Evolutionary conservation across 1,284 basidiomycete species (phyloP).

Genomic region (Trichosporon ovoides): DNA sequence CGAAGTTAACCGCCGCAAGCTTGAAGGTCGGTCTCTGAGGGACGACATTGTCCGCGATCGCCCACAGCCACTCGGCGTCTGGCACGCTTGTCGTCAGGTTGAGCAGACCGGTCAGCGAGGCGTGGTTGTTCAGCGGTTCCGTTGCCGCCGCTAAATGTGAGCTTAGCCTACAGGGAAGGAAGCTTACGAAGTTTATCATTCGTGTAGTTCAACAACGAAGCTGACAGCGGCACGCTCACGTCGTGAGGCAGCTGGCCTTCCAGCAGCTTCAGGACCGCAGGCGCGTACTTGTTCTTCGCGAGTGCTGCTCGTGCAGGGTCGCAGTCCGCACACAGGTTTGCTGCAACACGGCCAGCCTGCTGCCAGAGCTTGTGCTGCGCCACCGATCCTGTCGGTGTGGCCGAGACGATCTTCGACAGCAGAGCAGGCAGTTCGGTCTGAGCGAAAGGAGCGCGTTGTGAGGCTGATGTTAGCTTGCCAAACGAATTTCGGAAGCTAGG

Average conservation of each 20-base stretch:
- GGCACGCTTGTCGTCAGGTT: conserved; percentile 27
- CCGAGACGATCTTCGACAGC: background rate
- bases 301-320: conserved; percentile 1
- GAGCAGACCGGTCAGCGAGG: conserved; percentile 15
- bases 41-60: background rate
- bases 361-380: background rate
- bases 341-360: conserved; percentile 36
- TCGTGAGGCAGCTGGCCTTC: background rate
- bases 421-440: conserved; percentile 8
- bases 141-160: background rate
- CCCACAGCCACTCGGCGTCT: conserved; percentile 10
- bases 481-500: background rate
- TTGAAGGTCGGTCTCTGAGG: background rate
- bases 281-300: background rate
- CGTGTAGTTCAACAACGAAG: background rate
- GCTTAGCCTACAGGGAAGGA: background rate
- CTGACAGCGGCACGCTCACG: background rate
- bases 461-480: background rate
- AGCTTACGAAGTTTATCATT: background rate
- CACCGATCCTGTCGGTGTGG: background rate
- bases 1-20: conserved; percentile 1
- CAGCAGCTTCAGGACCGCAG: background rate
- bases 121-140: background rate
- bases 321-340: conserved; percentile 36
- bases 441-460: conserved; percentile 6